These are phyloP conservation scores for Yamadazyma phyllophila DNA, from an alignment of 805 yeast genomes.

Conservation along the genomic window DNA sequence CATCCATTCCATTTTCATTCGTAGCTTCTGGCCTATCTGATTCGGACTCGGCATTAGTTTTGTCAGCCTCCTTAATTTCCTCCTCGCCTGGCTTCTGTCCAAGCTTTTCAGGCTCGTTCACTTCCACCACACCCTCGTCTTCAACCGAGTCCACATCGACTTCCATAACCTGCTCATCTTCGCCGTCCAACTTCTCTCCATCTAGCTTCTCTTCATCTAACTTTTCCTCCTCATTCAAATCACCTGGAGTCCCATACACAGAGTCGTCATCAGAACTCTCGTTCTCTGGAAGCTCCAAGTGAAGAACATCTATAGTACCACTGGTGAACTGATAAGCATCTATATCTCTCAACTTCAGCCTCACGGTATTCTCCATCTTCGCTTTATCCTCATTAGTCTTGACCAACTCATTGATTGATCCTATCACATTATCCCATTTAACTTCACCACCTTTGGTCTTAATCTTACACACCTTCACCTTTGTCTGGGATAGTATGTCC, in stretches of 20 bases:
- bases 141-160: background rate
- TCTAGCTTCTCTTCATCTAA: background rate
- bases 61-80: background rate
- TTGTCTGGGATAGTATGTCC: background rate
- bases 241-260: constrained; percentile 11
- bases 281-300: constrained; percentile 19
- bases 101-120: background rate
- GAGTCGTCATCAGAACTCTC: constrained; percentile 31
- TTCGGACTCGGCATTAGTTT: background rate
- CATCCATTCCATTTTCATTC: no score
- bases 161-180: background rate
- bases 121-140: background rate
- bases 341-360: constrained; percentile 40
- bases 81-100: background rate
- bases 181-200: background rate
- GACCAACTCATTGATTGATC: constrained; percentile 33
- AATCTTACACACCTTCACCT: constrained; percentile 3
- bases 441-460: constrained; percentile 3
- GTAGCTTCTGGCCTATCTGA: no score
- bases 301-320: constrained; percentile 31
- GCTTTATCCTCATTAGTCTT: constrained; percentile 31
- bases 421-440: constrained; percentile 28
- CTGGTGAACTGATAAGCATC: constrained; percentile 56
- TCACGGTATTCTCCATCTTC: constrained; percentile 32
- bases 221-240: background rate